Conservation (phyloP, 495 filamentous ascomycete genomes). For the Lineolata rhizophorae region DNA sequence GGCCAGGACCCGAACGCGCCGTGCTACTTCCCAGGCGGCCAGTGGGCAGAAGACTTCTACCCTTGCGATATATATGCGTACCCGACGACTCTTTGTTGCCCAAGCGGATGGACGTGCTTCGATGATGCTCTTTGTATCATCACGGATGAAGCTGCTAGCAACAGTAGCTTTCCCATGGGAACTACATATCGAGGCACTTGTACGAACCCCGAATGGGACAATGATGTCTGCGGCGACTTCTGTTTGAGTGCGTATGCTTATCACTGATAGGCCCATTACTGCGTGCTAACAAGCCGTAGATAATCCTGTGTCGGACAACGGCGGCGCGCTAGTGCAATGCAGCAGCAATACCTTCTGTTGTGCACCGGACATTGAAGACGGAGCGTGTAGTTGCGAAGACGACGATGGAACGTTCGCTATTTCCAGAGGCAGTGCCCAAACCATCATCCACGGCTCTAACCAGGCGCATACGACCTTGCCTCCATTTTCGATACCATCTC, state of each 20-base stretch:
- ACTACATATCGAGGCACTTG: slow-evolving; percentile 1
- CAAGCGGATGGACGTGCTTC: slow-evolving; percentile 4
- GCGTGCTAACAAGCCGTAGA: neutral
- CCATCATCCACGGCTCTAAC: neutral
- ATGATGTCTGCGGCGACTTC: slow-evolving; percentile 4
- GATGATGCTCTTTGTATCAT: slow-evolving; percentile 3
- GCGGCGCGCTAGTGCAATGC: neutral
- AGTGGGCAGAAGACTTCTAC: neutral
- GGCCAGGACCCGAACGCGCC: neutral
- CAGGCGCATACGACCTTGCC: neutral
- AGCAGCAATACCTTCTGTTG: neutral
- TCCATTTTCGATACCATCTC: too few species aligned
- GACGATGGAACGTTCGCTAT: neutral
- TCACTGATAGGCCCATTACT: neutral
- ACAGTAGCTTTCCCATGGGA: slow-evolving; percentile 2
- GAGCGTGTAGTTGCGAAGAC: neutral
- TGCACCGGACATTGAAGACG: neutral
- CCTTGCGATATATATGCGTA: slow-evolving; percentile 4
- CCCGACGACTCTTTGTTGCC: slow-evolving; percentile 3
- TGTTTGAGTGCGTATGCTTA: slow-evolving; percentile 2
- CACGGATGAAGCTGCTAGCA: slow-evolving; percentile 2
- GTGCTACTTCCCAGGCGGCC: slow-evolving; percentile 4
- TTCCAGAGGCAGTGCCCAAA: neutral
- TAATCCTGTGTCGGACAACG: neutral
- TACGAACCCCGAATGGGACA: slow-evolving; percentile 5